Conservation (phyloP, 805 yeast species). For the Starmera pachycereana region DNA sequence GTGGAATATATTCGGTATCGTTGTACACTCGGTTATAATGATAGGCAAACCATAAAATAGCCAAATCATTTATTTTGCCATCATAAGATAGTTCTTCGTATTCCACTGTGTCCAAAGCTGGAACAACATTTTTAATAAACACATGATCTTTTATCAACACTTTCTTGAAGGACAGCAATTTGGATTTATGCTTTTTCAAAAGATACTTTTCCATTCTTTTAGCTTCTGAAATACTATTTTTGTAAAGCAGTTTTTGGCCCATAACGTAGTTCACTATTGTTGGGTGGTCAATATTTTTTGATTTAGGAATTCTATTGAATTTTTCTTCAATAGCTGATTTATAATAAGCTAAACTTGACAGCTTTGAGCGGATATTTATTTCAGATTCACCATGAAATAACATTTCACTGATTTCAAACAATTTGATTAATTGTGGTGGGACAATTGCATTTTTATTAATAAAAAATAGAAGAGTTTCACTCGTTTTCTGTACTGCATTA, state of each 20-base stretch:
- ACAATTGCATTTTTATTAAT: conserved; percentile 17
- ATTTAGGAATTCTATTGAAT: conserved; percentile 11
- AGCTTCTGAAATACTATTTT: conserved; percentile 30
- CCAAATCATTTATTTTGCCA: neutral
- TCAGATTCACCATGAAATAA: conserved; percentile 26
- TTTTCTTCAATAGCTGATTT: conserved; percentile 46
- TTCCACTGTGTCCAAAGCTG: neutral
- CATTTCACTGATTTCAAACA: conserved; percentile 17
- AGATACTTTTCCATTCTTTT: conserved; percentile 40
- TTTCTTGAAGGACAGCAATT: conserved; percentile 39
- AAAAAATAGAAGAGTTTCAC: conserved; percentile 24
- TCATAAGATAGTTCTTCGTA: neutral
- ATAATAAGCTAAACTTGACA: conserved; percentile 48
- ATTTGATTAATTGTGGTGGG: conserved; percentile 17
- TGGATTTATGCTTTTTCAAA: conserved; percentile 29
- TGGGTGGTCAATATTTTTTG: conserved; percentile 8
- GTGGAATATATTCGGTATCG: conserved; percentile 6
- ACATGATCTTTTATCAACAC: conserved; percentile 38
- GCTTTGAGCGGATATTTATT: conserved; percentile 38
- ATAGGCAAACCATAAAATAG: conserved; percentile 2
- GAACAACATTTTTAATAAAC: neutral
- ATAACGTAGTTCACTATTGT: conserved; percentile 29
- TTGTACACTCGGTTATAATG: conserved; percentile 2
- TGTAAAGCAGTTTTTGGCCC: conserved; percentile 40
- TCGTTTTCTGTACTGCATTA: neutral